Base-by-base conservation (phyloP, 768 basidiomycete genomes). In the Pseudohyphozyma bogoriensis region DNA sequence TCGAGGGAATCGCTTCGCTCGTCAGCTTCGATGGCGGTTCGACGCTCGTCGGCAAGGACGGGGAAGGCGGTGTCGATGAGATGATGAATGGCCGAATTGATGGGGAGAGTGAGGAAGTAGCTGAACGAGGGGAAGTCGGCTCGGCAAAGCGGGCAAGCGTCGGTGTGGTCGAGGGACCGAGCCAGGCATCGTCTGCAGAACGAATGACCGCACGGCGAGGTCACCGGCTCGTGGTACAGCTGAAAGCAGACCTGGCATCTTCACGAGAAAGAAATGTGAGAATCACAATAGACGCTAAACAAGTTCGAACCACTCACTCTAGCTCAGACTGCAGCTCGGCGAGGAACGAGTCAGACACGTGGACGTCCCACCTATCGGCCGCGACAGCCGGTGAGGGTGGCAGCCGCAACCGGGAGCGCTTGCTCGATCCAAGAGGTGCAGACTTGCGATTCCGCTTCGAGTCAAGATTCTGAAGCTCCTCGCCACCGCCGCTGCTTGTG, bases 181-280 rank as follows among this genome's bases (percentile, higher is more conserved):
- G 89, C 85, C 32, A 97, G 80, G 74, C 93, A 97, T 68, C 81
- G 83, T 11, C 82, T 77, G 72, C 93, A 97, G 75, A 91, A 97
- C 0, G 91, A 90, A 75, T 97, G 93, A 73, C 96, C 92, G 74
- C 93, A 96, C 16, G 89, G 87, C 4, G 92, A 87, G 20, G 93
- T 96, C 53, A 91, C 79, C 8, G 93, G 91, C 64, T 88, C 83
- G 74, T 83, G 83, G 65, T 91, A 78, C 40, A 95, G 76, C 70
- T 80, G 79, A 71, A 86, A 86, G 75, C 93, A 97, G 36, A 97
- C 91, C 73, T 91, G 87, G 73, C 93, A 97, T n/a, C n/a, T n/a
- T n/a, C 24, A 12, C n/a, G n/a, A n/a, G n/a, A n/a, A n/a, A n/a
- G n/a, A n/a, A n/a, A n/a, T n/a, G n/a, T n/a, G n/a, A n/a, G n/a